Percentiles rank a stretch among this genome's conserved stretches.
phyloP scores from a whole-genome alignment of 164 flowering plant species.

The Euptelea pleiosperma region DNA sequence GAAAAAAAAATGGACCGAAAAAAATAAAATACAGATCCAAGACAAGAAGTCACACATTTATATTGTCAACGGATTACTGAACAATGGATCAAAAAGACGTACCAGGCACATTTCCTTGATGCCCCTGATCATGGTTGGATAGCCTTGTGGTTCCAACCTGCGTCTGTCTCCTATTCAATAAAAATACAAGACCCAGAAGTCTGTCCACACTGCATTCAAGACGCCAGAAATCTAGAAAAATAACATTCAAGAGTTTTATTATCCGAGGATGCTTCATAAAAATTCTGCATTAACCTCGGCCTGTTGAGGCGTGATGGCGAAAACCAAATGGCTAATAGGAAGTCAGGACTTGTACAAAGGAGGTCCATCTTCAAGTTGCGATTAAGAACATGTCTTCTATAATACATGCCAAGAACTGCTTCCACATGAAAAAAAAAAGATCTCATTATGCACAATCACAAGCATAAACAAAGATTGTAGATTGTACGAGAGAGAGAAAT shows the following conservation, averaged over 20 bases:
- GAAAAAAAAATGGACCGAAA: no score
- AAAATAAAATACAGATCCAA: no score
- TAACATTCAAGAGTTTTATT: slow-evolving; percentile 18
- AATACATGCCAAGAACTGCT: slow-evolving; percentile 10
- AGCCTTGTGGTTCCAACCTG: background rate
- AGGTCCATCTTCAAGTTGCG: slow-evolving; percentile 13
- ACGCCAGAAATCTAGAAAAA: no score
- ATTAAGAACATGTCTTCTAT: background rate
- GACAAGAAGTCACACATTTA: no score
- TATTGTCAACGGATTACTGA: no score
- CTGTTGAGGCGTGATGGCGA: background rate
- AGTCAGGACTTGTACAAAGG: slow-evolving; percentile 9
- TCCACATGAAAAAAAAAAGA: slow-evolving; percentile 6
- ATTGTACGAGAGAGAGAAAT: background rate
- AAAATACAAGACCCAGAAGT: background rate
- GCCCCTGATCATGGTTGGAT: background rate
- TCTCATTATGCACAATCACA: background rate
- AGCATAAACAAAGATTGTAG: no score
- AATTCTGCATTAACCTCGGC: slow-evolving; percentile 25
- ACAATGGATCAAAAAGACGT: slow-evolving; percentile 1
- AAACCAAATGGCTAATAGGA: background rate
- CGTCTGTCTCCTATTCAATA: background rate
- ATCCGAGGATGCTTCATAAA: slow-evolving; percentile 34
- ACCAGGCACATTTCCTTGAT: slow-evolving; percentile 8
- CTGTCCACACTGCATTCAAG: slow-evolving; percentile 3